These are phyloP conservation scores for Trichopus zeylanicus DNA, from an alignment of 116 monocot genomes.

Conservation along the genomic window DNA sequence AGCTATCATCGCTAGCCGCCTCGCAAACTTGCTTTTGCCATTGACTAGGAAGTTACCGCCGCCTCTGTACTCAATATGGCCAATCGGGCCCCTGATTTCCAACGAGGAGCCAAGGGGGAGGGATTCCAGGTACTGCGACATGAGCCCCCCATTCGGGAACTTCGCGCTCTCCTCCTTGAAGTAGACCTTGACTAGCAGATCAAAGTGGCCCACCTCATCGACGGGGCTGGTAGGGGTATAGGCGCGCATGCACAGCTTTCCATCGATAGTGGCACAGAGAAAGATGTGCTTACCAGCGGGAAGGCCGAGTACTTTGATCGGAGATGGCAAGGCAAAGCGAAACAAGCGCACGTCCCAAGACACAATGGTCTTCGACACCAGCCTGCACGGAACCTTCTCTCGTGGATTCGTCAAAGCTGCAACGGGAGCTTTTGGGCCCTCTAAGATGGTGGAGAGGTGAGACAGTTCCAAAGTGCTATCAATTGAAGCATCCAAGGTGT, in stretches of 20 bases:
- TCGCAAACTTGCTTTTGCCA: constrained; percentile 41
- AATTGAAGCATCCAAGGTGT: constrained; percentile 40
- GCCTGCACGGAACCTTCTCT: constrained; percentile 55
- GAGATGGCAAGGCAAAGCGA: constrained; percentile 60
- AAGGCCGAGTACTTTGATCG: constrained; percentile 54
- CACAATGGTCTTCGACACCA: constrained; percentile 41
- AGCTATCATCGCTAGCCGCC: constrained; percentile 58
- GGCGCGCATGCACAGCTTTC: constrained; percentile 77
- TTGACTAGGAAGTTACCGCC: constrained; percentile 49
- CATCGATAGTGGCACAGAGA: constrained; percentile 49
- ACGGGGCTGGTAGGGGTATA: constrained; percentile 76
- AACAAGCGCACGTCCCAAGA: constrained; percentile 63
- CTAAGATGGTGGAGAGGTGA: constrained; percentile 23
- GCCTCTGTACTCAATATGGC: constrained; percentile 78
- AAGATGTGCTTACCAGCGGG: constrained; percentile 81
- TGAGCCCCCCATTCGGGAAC: constrained; percentile 72
- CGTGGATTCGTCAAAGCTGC: constrained; percentile 34
- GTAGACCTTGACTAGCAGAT: constrained; percentile 76
- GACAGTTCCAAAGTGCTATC: constrained; percentile 21
- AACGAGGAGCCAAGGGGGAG: constrained; percentile 37
- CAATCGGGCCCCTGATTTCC: constrained; percentile 69
- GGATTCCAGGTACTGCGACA: constrained; percentile 78
- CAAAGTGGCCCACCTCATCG: constrained; percentile 64
- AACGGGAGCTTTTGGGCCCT: neutral
- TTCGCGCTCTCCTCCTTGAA: constrained; percentile 40